Evolutionary conservation across 164 flowering plant genomes (phyloP), one percentile per base, ranked within the genome.

Genomic region (Protea cynaroides): DNA sequence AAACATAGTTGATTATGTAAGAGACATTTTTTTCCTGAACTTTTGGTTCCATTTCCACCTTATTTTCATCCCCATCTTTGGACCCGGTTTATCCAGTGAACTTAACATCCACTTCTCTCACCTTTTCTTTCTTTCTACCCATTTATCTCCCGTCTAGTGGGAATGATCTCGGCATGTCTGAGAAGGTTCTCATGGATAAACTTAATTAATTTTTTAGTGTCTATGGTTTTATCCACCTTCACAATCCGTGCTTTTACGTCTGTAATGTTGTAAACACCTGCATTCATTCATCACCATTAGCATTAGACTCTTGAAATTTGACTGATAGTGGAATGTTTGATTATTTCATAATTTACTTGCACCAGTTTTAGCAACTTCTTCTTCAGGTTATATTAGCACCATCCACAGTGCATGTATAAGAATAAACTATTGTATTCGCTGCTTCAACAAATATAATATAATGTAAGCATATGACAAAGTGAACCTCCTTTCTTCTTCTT

Each of bases 151-250:
- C 34, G 46, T 58, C 78, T 76, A 17, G 75, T 67, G 12, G 58
- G 17, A 51, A 83, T 54, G 2, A 86, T 81, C 75, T 87, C 83
- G 23, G 89, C 89, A 66, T 83, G 80, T 69, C 83, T 87, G 70
- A 78, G 83, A 25, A 82, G 68, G 64, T 75, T 82, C 71, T 79
- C 83, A 61, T 65, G 64, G 29, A 87, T 69, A 63, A 79, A 79
- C 13, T 81, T 34, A 9, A 74, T 19, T 23, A 86, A 70, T 65
- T 84, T 80, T 0, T 78, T 82, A 0, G 81, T 29, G 50, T 87
- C 90, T 1, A 84, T 69, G 34, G 69, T 80, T 66, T 93, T 92
- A 61, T 86, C 82, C 14, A 88, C 71, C 2, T 73, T 74, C 19
- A 88, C 54, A 56, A 76, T 86, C 29, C 86, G 84, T 21, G 87